Evolutionary conservation across 352 stramenopile species (phyloP).

Genomic region (Peronospora belbahrii): DNA sequence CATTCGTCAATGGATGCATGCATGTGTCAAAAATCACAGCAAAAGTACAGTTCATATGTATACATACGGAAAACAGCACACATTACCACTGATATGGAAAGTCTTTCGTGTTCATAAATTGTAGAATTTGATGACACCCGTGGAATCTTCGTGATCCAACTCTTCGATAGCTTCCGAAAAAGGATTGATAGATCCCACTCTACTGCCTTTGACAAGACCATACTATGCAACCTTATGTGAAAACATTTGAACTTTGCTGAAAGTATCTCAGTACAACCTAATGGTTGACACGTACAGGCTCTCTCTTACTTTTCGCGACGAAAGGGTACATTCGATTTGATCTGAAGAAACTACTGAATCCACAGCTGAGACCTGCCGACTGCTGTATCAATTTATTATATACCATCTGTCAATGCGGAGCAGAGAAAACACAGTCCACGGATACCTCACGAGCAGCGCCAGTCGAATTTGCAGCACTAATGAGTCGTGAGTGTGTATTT

Average conservation of each 20-base stretch:
- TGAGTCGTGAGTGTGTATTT: too few relatives aligned
- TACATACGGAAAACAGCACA: neutral
- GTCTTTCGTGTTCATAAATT: neutral
- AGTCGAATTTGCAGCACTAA: neutral
- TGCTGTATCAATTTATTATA: too few relatives aligned
- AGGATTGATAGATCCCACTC: too few relatives aligned
- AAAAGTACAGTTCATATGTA: too few relatives aligned
- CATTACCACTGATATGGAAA: neutral
- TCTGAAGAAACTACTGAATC: too few relatives aligned
- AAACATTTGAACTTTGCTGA: neutral
- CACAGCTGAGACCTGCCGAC: conserved; percentile 15
- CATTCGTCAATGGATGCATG: conserved; percentile 7
- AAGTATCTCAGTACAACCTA: neutral
- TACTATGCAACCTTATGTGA: neutral
- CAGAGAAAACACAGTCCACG: neutral
- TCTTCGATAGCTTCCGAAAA: too few relatives aligned
- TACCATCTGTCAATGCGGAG: neutral
- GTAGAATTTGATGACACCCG: too few relatives aligned
- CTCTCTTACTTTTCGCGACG: neutral
- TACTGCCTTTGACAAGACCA: too few relatives aligned
- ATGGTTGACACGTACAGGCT: neutral
- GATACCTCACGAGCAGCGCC: conserved; percentile 9
- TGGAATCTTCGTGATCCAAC: too few relatives aligned
- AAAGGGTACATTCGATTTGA: conserved; percentile 26
- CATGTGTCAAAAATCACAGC: neutral